A percentile compares a stretch with the other conserved stretches of the same genome.
phyloP scores from a whole-genome alignment of 495 filamentous ascomycete genomes.

The Penicillium odoratum region DNA sequence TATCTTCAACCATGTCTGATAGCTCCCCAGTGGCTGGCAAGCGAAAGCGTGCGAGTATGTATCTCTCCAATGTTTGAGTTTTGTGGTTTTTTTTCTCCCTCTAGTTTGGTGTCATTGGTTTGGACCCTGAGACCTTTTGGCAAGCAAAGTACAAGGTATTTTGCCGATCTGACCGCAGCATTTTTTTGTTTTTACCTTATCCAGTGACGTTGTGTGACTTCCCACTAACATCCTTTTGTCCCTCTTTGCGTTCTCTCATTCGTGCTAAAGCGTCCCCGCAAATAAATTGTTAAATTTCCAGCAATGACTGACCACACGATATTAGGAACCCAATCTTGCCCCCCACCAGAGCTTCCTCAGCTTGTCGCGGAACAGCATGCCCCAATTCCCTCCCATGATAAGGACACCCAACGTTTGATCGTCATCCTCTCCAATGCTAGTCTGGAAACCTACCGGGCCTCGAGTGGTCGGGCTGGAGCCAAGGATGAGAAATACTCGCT shows the following conservation, averaged over 20 bases:
- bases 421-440: constrained; percentile 97
- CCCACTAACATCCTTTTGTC: background rate
- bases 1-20: constrained; percentile 34
- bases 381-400: constrained; percentile 80
- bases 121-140: background rate
- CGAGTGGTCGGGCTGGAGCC: constrained; percentile 65
- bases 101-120: background rate
- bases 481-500: constrained; percentile 93
- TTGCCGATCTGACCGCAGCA: background rate
- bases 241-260: background rate
- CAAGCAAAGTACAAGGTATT: background rate
- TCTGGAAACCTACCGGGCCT: constrained; percentile 92
- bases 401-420: constrained; percentile 85
- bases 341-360: constrained; percentile 84
- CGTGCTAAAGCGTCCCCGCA: background rate
- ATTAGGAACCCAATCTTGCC: constrained; percentile 86
- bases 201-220: constrained; percentile 4
- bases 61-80: constrained; percentile 6
- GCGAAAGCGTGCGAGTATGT: constrained; percentile 53
- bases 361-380: constrained; percentile 90
- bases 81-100: constrained; percentile 1
- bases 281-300: background rate
- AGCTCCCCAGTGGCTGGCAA: constrained; percentile 44
- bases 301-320: constrained; percentile 26
- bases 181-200: constrained; percentile 1